phyloP scores from a whole-genome alignment of 352 stramenopile species.

The Phytophthora ohioensis region DNA sequence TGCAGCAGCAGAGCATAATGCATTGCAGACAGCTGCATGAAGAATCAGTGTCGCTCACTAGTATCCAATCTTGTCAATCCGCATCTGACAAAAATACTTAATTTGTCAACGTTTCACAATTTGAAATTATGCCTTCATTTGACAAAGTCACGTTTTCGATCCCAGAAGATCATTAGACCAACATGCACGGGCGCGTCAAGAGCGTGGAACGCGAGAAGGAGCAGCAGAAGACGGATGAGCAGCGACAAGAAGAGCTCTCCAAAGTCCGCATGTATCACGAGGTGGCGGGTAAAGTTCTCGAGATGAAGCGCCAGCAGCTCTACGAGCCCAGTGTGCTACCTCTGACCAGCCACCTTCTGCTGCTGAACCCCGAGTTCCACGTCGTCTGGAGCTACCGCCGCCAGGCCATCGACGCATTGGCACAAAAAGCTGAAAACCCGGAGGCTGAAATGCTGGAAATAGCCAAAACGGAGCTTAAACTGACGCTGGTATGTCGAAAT shows the following conservation, averaged over 20 bases:
- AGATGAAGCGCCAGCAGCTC: constrained; percentile 61
- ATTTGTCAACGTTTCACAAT: too few relatives aligned
- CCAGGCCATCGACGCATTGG: constrained; percentile 84
- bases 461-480: constrained; percentile 88
- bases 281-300: constrained; percentile 73
- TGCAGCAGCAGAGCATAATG: too few relatives aligned
- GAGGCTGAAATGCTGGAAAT: constrained; percentile 51
- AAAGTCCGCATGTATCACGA: constrained; percentile 84
- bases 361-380: constrained; percentile 97
- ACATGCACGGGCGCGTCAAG: constrained; percentile 84
- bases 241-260: constrained; percentile 68
- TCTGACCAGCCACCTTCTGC: constrained; percentile 93
- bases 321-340: constrained; percentile 67
- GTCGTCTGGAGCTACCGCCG: constrained; percentile 97
- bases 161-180: too few relatives aligned
- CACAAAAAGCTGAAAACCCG: constrained; percentile 33
- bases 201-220: constrained; percentile 80
- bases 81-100: too few relatives aligned
- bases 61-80: too few relatives aligned
- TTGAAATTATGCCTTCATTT: too few relatives aligned
- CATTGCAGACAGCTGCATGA: too few relatives aligned
- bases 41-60: too few relatives aligned
- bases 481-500: constrained; percentile 63
- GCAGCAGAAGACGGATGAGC: constrained; percentile 65
- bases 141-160: too few relatives aligned